Conservation (phyloP, 371 early-diverging fungal genomes). For the Polyrhizophydium stewartii region DNA sequence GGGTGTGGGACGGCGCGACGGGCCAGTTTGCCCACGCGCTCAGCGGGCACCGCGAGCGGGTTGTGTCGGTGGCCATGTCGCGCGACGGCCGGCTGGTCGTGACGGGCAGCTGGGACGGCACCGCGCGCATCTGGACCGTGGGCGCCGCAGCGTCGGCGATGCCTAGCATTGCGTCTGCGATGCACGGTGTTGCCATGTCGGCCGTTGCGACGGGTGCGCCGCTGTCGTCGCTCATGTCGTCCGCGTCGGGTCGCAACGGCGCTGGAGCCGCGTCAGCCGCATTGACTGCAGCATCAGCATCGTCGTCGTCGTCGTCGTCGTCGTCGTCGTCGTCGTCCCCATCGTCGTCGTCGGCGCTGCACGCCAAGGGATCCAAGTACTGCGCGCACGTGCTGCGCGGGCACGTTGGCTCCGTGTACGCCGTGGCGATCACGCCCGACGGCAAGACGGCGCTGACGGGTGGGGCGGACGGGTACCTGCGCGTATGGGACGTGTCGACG, state of each 20-base stretch:
- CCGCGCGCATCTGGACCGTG: constrained; percentile 59
- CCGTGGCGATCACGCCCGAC: constrained; percentile 9
- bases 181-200: no score
- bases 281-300: no score
- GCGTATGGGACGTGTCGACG: constrained; percentile 37
- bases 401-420: constrained; percentile 5
- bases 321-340: background rate
- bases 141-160: no score
- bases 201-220: constrained; percentile 30
- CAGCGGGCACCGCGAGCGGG: constrained; percentile 9
- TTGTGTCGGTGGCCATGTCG: constrained; percentile 5
- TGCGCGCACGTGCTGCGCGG: constrained; percentile 7
- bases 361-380: constrained; percentile 57
- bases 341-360: constrained; percentile 66
- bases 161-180: no score
- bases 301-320: background rate
- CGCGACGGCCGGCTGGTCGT: background rate
- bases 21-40: constrained; percentile 54
- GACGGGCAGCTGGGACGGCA: constrained; percentile 48
- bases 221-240: background rate
- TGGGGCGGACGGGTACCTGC: constrained; percentile 76
- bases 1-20: constrained; percentile 64
- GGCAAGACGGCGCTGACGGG: constrained; percentile 4
- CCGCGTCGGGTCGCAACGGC: background rate
- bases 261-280: no score